Evolutionary conservation across 2,329 filamentous ascomycete species (phyloP).

Genomic region (Xylogone sp.): DNA sequence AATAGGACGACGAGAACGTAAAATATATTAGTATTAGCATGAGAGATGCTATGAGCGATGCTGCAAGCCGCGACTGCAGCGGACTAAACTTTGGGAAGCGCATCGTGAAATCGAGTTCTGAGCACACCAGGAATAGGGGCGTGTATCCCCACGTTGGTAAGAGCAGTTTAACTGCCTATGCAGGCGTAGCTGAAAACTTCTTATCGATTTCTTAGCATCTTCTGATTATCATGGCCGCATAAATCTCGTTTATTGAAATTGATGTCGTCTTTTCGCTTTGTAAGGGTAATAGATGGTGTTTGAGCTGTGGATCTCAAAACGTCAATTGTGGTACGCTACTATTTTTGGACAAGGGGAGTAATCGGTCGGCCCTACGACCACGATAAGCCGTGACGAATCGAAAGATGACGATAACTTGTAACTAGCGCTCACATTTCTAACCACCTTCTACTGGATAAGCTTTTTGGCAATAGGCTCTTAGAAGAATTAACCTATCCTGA

Average conservation of each 20-base stretch:
- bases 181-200: background rate
- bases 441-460: background rate
- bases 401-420: background rate
- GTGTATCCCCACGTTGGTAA: background rate
- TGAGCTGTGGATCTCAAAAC: background rate
- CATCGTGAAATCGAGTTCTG: conserved; percentile 17
- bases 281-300: background rate
- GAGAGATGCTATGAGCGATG: conserved; percentile 59
- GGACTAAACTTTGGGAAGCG: conserved; percentile 51
- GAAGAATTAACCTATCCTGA: too few relatives aligned
- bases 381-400: background rate
- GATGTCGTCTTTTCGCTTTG: background rate
- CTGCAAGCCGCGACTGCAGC: conserved; percentile 68
- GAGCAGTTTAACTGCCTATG: background rate
- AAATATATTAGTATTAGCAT: conserved; percentile 59
- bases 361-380: background rate
- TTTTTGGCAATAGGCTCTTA: too few relatives aligned
- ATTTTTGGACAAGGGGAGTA: background rate
- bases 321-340: background rate
- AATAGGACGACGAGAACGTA: conserved; percentile 52
- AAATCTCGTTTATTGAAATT: background rate
- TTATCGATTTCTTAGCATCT: background rate
- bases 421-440: background rate
- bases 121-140: conserved; percentile 11
- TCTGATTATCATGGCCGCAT: background rate